phyloP scores from a whole-genome alignment of 192 early-diverging fungal species.

The Thamnidium elegans region DNA sequence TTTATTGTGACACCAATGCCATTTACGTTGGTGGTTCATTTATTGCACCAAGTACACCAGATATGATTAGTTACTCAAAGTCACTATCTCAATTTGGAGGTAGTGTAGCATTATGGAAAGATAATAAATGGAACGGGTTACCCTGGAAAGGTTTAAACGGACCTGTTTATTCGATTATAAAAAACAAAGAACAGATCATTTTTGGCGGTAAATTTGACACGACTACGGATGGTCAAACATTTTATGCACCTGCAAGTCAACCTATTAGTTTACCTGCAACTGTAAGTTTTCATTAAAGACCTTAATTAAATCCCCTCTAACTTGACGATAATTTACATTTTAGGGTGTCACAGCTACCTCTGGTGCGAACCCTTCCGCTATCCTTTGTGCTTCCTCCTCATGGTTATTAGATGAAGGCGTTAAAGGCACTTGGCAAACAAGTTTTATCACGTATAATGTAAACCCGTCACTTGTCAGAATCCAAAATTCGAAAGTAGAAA shows the following conservation, averaged over 20 bases:
- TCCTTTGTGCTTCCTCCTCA: conserved; percentile 7
- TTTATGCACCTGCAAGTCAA: conserved; percentile 42
- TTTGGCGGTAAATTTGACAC: conserved; percentile 68
- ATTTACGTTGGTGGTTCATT: conserved; percentile 35
- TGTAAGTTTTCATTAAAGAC: conserved; percentile 16
- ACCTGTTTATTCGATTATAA: conserved; percentile 53
- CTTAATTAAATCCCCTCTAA: conserved; percentile 13
- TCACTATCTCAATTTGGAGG: conserved; percentile 24
- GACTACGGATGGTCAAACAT: conserved; percentile 56
- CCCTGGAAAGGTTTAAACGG: conserved; percentile 71
- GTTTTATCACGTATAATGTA: conserved; percentile 2
- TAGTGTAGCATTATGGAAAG: conserved; percentile 26
- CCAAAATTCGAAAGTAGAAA: neutral
- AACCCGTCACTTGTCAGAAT: conserved; percentile 7
- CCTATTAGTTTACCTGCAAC: conserved; percentile 44
- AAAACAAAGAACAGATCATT: conserved; percentile 45
- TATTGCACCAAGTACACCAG: conserved; percentile 19
- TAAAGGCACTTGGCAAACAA: conserved; percentile 11
- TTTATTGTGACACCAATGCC: conserved; percentile 29
- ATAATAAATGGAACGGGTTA: conserved; percentile 47
- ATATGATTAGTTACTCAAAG: neutral
- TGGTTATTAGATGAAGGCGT: conserved; percentile 5
- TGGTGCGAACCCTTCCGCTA: neutral
- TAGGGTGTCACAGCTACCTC: neutral
- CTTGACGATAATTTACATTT: neutral